phyloP scores from a whole-genome alignment of 2,329 filamentous ascomycete species.

The Xylaria sp. region DNA sequence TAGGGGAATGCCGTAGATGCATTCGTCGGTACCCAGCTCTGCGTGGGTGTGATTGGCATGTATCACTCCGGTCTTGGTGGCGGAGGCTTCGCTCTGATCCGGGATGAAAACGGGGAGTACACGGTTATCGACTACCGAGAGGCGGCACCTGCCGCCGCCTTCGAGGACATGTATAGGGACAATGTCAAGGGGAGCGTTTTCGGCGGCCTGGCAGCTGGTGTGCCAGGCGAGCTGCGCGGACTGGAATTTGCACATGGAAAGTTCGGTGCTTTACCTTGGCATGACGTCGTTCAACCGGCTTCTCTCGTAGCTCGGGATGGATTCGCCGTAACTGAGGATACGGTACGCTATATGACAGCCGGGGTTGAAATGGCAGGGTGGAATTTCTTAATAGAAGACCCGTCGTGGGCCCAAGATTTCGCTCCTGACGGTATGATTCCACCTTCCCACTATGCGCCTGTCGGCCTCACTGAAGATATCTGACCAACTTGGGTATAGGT shows the following conservation, averaged over 20 bases:
- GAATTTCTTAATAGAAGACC: conserved; percentile 78
- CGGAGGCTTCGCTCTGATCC: conserved; percentile 88
- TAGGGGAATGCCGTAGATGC: conserved; percentile 82
- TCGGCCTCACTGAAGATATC: background rate
- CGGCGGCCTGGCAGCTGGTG: conserved; percentile 76
- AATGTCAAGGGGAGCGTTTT: conserved; percentile 73
- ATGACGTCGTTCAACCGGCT: conserved; percentile 76
- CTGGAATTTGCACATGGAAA: conserved; percentile 80
- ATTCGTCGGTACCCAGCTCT: conserved; percentile 77
- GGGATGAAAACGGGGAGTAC: conserved; percentile 75
- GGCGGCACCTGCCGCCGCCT: conserved; percentile 82
- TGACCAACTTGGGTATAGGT: conserved; percentile 49
- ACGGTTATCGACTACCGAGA: conserved; percentile 93
- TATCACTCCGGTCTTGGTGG: conserved; percentile 88
- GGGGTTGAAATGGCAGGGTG: conserved; percentile 50
- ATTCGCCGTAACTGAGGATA: conserved; percentile 78
- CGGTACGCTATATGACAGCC: conserved; percentile 76
- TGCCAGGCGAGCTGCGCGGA: conserved; percentile 81
- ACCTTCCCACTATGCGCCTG: no score
- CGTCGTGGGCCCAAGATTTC: conserved; percentile 87
- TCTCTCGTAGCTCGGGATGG: conserved; percentile 78
- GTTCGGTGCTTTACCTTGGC: conserved; percentile 77
- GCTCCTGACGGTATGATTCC: conserved; percentile 71
- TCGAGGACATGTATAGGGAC: conserved; percentile 84
- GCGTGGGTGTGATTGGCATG: conserved; percentile 79